Percentiles rank a stretch among this genome's conserved stretches.
These are phyloP conservation scores for Cystobasidiaceae sp. DNA, from an alignment of 1,284 basidiomycete species.

Conservation along the genomic window DNA sequence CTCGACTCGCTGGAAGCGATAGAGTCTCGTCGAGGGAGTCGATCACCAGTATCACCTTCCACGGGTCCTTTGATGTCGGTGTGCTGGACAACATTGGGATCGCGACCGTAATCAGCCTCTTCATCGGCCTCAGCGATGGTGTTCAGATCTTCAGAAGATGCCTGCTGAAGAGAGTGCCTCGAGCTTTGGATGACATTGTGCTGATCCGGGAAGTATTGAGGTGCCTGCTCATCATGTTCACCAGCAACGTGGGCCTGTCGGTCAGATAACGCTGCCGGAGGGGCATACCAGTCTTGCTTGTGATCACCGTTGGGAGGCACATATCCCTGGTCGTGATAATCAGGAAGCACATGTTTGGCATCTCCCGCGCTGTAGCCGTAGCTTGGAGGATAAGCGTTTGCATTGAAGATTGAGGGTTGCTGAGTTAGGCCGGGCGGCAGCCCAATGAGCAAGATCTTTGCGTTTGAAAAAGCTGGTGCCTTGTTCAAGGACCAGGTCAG, in stretches of 20 bases:
- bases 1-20: too few species aligned
- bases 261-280: not conserved
- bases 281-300: constrained; percentile 14
- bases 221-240: not conserved
- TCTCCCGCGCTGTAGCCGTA: not conserved
- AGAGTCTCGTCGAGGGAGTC: too few species aligned
- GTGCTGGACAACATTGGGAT: too few species aligned
- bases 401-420: constrained; percentile 10
- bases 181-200: not conserved
- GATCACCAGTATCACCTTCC: too few species aligned
- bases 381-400: constrained; percentile 14
- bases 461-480: constrained; percentile 24
- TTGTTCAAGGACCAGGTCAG: constrained; percentile 26
- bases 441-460: constrained; percentile 24
- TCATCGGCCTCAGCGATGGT: not conserved
- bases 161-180: not conserved
- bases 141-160: not conserved
- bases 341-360: not conserved
- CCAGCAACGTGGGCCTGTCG: not conserved
- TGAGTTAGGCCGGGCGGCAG: constrained; percentile 16
- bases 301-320: not conserved
- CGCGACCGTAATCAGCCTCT: not conserved
- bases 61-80: too few species aligned
- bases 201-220: not conserved
- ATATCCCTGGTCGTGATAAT: constrained; percentile 8